Evolutionary conservation across 495 filamentous ascomycete species (phyloP).

Genomic region (Hyaloscypha finlandica): DNA sequence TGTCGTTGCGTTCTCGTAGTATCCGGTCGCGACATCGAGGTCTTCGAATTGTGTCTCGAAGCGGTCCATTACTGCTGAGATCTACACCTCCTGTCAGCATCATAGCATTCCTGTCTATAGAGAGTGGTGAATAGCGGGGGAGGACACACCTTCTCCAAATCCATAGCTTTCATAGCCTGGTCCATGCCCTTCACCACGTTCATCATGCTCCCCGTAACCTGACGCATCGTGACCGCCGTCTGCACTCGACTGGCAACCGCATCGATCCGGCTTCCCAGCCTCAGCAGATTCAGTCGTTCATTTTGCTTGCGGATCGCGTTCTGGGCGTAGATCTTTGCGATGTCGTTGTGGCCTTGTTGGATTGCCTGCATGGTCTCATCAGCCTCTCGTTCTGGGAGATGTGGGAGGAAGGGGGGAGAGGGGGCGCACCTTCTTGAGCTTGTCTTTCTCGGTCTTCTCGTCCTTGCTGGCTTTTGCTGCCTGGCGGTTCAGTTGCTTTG

Average conservation of each 20-base stretch:
- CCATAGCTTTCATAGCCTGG: slow-evolving; percentile 65
- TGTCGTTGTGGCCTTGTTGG: slow-evolving; percentile 69
- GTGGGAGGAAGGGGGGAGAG: slow-evolving; percentile 17
- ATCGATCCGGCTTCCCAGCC: slow-evolving; percentile 61
- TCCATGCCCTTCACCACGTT: slow-evolving; percentile 69
- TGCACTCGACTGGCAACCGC: slow-evolving; percentile 63
- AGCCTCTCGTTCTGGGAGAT: neutral
- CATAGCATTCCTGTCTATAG: neutral
- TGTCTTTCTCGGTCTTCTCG: slow-evolving; percentile 77
- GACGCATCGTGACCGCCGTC: slow-evolving; percentile 67
- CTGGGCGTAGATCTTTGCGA: slow-evolving; percentile 80
- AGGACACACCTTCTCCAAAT: slow-evolving; percentile 61
- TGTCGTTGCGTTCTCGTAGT: slow-evolving; percentile 81
- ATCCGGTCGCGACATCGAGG: slow-evolving; percentile 77
- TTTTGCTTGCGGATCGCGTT: slow-evolving; percentile 81
- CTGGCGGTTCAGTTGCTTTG: slow-evolving; percentile 80
- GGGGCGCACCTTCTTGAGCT: slow-evolving; percentile 69
- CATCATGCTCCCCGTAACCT: slow-evolving; percentile 64
- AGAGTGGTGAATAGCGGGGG: neutral
- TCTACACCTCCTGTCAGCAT: slow-evolving; percentile 35
- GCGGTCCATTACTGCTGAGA: slow-evolving; percentile 68
- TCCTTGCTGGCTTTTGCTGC: slow-evolving; percentile 81
- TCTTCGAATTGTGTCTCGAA: slow-evolving; percentile 85
- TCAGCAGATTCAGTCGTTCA: slow-evolving; percentile 63
- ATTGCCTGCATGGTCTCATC: slow-evolving; percentile 44